phyloP scores from a whole-genome alignment of 2,329 filamentous ascomycete species.

The Beauveria bassiana region DNA sequence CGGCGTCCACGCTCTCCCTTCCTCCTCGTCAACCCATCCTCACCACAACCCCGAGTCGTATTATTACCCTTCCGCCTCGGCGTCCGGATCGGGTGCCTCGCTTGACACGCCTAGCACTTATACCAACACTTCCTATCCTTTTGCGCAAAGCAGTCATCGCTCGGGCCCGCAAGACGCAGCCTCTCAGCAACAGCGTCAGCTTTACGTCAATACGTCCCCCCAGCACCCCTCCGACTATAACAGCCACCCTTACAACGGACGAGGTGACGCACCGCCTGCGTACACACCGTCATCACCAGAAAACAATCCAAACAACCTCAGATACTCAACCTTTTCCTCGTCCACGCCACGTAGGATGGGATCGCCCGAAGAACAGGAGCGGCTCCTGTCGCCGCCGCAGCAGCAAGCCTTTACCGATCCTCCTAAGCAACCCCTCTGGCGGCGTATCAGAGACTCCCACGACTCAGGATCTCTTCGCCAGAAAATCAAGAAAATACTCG shows the following conservation, averaged over 20 bases:
- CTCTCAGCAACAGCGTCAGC: slow-evolving; percentile 9
- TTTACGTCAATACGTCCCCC: slow-evolving; percentile 3
- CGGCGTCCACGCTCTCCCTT: neutral
- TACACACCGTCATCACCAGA: slow-evolving; percentile 32
- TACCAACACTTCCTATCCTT: slow-evolving; percentile 4
- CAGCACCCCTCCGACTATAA: slow-evolving; percentile 2
- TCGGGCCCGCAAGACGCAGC: neutral
- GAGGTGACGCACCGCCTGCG: slow-evolving; percentile 39
- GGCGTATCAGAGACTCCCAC: slow-evolving; percentile 20
- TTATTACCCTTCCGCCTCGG: neutral
- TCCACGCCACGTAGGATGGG: slow-evolving; percentile 30
- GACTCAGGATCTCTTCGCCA: slow-evolving; percentile 17
- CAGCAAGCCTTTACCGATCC: slow-evolving; percentile 38
- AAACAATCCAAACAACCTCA: slow-evolving; percentile 29
- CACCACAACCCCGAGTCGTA: slow-evolving; percentile 6
- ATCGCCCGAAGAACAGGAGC: slow-evolving; percentile 32
- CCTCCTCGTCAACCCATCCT: slow-evolving; percentile 13
- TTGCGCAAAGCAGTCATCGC: slow-evolving; percentile 13
- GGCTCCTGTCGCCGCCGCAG: slow-evolving; percentile 34
- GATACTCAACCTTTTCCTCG: slow-evolving; percentile 38
- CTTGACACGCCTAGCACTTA: slow-evolving; percentile 6
- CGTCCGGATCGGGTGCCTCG: slow-evolving; percentile 9
- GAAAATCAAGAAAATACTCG: slow-evolving; percentile 23
- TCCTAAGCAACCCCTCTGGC: slow-evolving; percentile 20
- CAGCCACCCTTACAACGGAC: slow-evolving; percentile 14